Base-by-base conservation (phyloP, 495 filamentous ascomycete genomes). In the Talaromyces adpressus region DNA sequence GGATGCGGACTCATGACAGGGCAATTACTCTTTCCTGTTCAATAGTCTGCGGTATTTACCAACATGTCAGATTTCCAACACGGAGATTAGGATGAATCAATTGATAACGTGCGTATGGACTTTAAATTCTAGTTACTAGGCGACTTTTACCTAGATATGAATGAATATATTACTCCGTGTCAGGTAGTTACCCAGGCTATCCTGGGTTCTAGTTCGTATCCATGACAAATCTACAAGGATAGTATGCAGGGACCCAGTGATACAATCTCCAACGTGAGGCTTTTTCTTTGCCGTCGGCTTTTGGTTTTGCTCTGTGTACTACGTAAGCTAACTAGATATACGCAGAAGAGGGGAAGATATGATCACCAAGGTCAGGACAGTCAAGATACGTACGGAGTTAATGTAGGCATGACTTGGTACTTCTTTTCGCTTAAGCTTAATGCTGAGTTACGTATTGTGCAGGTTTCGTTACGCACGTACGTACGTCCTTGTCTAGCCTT, bases 201-300 rank as follows among this genome's bases (percentile, higher is more conserved):
- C 52, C 22, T 56, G 9, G 52, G 11, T 23, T 14, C 6, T 27
- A 22, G 27, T 56, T 22, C 52, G 18, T 56, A 27, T 56, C 22
- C 23, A 58, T 58, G 56, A 22, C 23, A 29, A 54, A 29, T 25
- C 27, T 58, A 58, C 56, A 32, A 32, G 56, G 56, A 58, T 58
- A 11, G 56, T 58, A 58, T 58, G 56, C 56, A 58, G 56, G 56
- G 56, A 58, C 56, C 56, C 56, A 58, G 56, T 58, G 22, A 34
- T 58, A n/a, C 22, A 16, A 18, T 58, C 29, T 2, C 30, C 30
- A 58, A 36, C 16, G 56, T 36, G 56, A 36, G 56, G 27, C 14
- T 18, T 18, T 58, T 18, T 20, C 14, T 12, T 25, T 36, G 8
- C 30, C 29, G 6, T 18, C 29, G 27, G 56, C 56, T 25, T 54